A percentile compares a stretch with the other conserved stretches of the same genome.
Evolutionary conservation across 23 red algal genomes (phyloP).

Genomic region (Pyropia yezoensis): DNA sequence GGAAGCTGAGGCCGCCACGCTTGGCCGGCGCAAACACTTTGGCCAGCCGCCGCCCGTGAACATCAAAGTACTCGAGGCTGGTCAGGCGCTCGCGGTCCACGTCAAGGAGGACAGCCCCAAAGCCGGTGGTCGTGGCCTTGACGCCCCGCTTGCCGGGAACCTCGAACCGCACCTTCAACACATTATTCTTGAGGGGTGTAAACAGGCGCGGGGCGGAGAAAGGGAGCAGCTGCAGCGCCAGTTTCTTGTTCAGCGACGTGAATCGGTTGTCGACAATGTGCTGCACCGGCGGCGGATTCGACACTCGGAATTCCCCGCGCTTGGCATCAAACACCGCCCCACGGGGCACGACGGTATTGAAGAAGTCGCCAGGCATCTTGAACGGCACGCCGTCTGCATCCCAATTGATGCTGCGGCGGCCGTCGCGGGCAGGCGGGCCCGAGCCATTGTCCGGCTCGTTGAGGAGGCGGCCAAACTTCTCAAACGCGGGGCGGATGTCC

Average conservation of each 20-base stretch:
- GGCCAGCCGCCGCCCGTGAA: conserved; percentile 3
- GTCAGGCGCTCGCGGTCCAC: conserved; percentile 15
- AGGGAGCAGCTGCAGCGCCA: conserved; percentile 4
- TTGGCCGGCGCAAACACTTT: conserved; percentile 5
- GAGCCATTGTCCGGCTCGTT: conserved; percentile 12
- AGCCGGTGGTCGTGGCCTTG: conserved; percentile 9
- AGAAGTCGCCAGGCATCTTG: conserved; percentile 37
- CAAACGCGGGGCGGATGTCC: background rate
- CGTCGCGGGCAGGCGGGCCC: conserved; percentile 5
- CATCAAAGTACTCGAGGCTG: conserved; percentile 2
- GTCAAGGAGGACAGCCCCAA: conserved; percentile 14
- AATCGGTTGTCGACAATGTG: conserved; percentile 23
- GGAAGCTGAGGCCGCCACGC: conserved; percentile 19
- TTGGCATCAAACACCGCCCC: conserved; percentile 14
- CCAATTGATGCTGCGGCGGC: conserved; percentile 25
- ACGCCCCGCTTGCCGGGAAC: conserved; percentile 1
- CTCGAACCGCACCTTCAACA: conserved; percentile 1
- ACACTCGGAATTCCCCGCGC: conserved; percentile 15
- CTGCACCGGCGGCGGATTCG: conserved; percentile 15
- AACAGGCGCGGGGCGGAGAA: conserved; percentile 16
- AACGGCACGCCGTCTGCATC: conserved; percentile 31
- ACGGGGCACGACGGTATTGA: conserved; percentile 18
- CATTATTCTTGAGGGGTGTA: conserved; percentile 9
- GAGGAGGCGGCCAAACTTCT: conserved; percentile 2
- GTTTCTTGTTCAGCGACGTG: conserved; percentile 11